Base-by-base conservation (phyloP, 2,329 filamentous ascomycete genomes). In the Rhynchosporium agropyri region DNA sequence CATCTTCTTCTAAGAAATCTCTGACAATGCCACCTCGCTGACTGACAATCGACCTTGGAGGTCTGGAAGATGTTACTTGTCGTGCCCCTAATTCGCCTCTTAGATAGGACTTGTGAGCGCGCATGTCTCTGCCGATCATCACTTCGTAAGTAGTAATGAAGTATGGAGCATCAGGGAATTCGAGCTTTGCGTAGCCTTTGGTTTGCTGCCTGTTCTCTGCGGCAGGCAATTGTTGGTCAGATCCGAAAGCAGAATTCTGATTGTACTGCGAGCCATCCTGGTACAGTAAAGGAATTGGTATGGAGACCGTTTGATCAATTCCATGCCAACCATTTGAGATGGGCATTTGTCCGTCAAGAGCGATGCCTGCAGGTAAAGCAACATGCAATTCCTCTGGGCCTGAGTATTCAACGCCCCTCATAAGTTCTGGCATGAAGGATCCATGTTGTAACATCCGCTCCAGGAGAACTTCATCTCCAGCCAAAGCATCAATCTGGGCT, bases 81-180 rank as follows among this genome's bases (percentile, higher is more conserved):
- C 28, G 20, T 20, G 48, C 20, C 38, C 38, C 28, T 6, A n/a
- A 15, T 6, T 10, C 43, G 10, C 12, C 26, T 42, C n/a, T 42
- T 42, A 45, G 29, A 2, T 54, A 43, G 55, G 28, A 9, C 9
- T 38, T 46, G 15, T 56, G 49, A 10, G 42, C 36, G 10, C 10
- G 33, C 29, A 60, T 20, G 38, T 92, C 89, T 65, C 90, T 87
- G 60, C 89, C 89, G 33, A 93, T 84, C 62, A 90, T 84, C 69
- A 92, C 83, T 58, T 84, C 82, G 69, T 88, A 88, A 1, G 89
- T 91, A 58, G 87, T 91, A 86, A 93, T 89, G 76, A 90, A 89
- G 74, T 90, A 92, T 61, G 87, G 83, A 72, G 89, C 89, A 78
- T 93, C 90, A 68, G 84, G 82, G 73, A 93, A 92, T 70, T 87